A percentile compares a stretch with the other conserved stretches of the same genome.
Conservation (phyloP, 257 asterid species). For the Forsythia viridissima region DNA sequence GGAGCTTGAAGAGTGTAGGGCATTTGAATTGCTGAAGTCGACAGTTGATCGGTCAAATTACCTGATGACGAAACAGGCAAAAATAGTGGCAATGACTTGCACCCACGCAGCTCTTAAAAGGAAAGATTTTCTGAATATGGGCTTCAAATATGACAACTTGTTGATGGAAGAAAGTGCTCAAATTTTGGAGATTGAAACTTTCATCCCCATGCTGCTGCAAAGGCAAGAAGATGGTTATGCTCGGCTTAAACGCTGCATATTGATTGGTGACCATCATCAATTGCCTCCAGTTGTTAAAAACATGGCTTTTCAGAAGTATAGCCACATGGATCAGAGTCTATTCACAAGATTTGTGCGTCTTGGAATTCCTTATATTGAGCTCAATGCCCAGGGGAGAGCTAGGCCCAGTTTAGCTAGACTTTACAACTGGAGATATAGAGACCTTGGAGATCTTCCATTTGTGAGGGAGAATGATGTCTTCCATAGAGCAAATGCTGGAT, state of each 20-base stretch:
- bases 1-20: constrained; percentile 99
- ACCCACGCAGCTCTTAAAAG: constrained; percentile 98
- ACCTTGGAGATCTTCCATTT: constrained; percentile 89
- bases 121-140: constrained; percentile 89
- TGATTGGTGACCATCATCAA: constrained; percentile 99
- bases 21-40: constrained; percentile 95
- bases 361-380: constrained; percentile 95
- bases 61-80: constrained; percentile 97
- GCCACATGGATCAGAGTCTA: constrained; percentile 99
- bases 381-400: constrained; percentile 98
- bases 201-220: constrained; percentile 96
- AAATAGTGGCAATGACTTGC: constrained; percentile 99
- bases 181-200: constrained; percentile 95
- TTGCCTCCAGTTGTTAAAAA: constrained; percentile 99
- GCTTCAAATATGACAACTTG: constrained; percentile 93
- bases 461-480: constrained; percentile 67
- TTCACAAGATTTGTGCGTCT: constrained; percentile 96
- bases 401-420: constrained; percentile 94
- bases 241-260: constrained; percentile 94
- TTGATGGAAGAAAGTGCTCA: constrained; percentile 99
- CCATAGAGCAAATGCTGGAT: constrained; percentile 85
- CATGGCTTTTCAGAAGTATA: constrained; percentile 99
- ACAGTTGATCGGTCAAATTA: constrained; percentile 91
- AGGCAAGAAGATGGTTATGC: constrained; percentile 99
- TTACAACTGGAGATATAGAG: constrained; percentile 95